Base-by-base conservation (phyloP, 2,329 filamentous ascomycete species). In the Lasiodiplodia citricola region DNA sequence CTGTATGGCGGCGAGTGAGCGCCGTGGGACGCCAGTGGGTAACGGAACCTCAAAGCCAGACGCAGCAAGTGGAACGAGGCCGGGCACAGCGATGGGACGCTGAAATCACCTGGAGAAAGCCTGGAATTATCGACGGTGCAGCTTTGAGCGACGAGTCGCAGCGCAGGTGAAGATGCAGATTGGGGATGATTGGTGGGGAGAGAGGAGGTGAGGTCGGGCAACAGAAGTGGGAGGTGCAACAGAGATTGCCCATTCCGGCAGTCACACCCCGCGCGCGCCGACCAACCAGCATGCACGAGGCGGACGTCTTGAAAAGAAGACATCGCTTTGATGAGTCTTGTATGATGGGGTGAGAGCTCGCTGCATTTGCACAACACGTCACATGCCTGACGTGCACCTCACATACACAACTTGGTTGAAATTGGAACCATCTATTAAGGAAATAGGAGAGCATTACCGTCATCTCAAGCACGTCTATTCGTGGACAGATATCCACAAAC, bases 401-500 rank as follows among this genome's bases (percentile, higher is more conserved):
- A 23, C 21, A 18, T 28, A 54, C 25, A 25, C 51, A 47, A 11
- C 57, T n/a, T 6, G 4, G 5, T 50, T 28, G 28, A 47, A 52
- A 41, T 47, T 31, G 38, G 58, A 64, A 57, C 44, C 51, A 68
- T 80, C 78, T 79, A 79, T 78, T 76, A 68, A 56, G 66, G 69
- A 73, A 71, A 73, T 77, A 76, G 71, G 76, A 79, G 75, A 76
- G 75, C 78, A 79, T 79, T 75, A 79, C 73, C 72, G 75, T 79
- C 72, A 76, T 79, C 75, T 71, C 73, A 71, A 74, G 76, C 76
- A 77, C 72, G 74, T 75, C 74, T 74, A 75, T 72, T 74, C 73
- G 76, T 74, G 75, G 74, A 75, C 55, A 58, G 28, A 63, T 38
- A 68, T 64, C 76, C 72, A 71, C 69, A 72, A 72, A 75, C 75